Conservation (phyloP, 2,329 filamentous ascomycete genomes). For the Arthrobotrys conoides region DNA sequence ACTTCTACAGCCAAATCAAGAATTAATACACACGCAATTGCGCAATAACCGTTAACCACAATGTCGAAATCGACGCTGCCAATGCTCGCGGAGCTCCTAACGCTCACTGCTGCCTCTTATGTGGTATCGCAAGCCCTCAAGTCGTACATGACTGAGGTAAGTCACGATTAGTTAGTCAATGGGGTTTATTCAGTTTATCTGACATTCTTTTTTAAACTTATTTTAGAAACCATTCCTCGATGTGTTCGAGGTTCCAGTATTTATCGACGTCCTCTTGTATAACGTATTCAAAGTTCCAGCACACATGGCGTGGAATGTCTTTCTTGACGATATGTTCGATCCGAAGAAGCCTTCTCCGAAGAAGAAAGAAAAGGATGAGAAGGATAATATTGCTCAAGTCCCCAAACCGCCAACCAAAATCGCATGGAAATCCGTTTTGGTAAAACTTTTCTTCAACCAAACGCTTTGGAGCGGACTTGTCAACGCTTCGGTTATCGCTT, state of each 20-base stretch:
- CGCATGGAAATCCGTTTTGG: slow-evolving; percentile 44
- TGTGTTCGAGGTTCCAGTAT: slow-evolving; percentile 50
- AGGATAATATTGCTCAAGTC: not conserved
- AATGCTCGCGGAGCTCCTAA: slow-evolving; percentile 53
- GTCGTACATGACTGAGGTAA: slow-evolving; percentile 42
- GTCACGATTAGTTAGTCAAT: not conserved
- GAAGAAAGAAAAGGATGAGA: slow-evolving; percentile 18
- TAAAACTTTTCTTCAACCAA: slow-evolving; percentile 56
- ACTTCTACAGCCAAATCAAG: not conserved
- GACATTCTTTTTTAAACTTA: not conserved
- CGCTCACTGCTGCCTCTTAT: slow-evolving; percentile 50
- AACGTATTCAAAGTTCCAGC: slow-evolving; percentile 52
- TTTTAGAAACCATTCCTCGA: slow-evolving; percentile 53
- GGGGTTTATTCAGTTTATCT: not conserved
- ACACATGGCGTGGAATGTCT: slow-evolving; percentile 53
- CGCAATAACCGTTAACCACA: not conserved
- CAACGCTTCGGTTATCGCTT: slow-evolving; percentile 49
- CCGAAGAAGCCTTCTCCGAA: slow-evolving; percentile 36
- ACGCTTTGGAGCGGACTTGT: slow-evolving; percentile 48
- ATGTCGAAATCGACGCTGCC: slow-evolving; percentile 49
- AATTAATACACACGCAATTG: not conserved
- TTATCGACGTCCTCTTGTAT: slow-evolving; percentile 49
- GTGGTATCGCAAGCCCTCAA: slow-evolving; percentile 56
- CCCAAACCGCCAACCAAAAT: slow-evolving; percentile 9
- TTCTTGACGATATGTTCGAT: slow-evolving; percentile 53